phyloP scores from a whole-genome alignment of 257 asterid genomes.

The Nyctanthes arbortristis region DNA sequence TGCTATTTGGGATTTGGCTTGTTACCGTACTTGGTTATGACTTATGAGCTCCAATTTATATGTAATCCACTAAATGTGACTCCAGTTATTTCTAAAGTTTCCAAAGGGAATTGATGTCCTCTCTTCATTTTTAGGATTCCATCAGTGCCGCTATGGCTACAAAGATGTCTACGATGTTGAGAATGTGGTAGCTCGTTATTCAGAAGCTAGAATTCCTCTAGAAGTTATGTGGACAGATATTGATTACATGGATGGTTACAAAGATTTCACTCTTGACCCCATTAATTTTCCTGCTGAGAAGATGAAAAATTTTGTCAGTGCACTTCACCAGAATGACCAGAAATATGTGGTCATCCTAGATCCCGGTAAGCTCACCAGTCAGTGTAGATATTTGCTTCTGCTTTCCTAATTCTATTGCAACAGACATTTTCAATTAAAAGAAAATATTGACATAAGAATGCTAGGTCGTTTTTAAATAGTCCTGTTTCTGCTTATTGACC shows the following conservation, averaged over 20 bases:
- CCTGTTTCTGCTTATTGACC: neutral
- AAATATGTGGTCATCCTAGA: slow-evolving; percentile 78
- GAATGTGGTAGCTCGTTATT: slow-evolving; percentile 70
- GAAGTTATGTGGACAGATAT: slow-evolving; percentile 96
- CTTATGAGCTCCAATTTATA: neutral
- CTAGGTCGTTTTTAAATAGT: neutral
- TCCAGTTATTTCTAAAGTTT: neutral
- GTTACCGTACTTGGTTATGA: neutral
- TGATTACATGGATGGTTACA: slow-evolving; percentile 89
- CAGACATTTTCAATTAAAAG: neutral
- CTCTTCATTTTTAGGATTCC: slow-evolving; percentile 58
- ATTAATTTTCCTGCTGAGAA: slow-evolving; percentile 56
- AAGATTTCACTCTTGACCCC: slow-evolving; percentile 92
- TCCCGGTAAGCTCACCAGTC: slow-evolving; percentile 57
- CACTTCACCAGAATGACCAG: slow-evolving; percentile 65
- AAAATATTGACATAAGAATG: neutral
- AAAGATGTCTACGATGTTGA: slow-evolving; percentile 62
- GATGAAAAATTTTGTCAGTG: slow-evolving; percentile 56
- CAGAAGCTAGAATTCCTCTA: slow-evolving; percentile 73
- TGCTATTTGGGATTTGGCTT: neutral
- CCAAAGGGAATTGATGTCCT: neutral
- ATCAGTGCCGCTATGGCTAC: slow-evolving; percentile 87
- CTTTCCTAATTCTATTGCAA: neutral
- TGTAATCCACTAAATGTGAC: neutral
- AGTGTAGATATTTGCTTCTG: neutral